Evolutionary conservation across 208 protist species (phyloP).

Genomic region (Trypanosoma conorhini): DNA sequence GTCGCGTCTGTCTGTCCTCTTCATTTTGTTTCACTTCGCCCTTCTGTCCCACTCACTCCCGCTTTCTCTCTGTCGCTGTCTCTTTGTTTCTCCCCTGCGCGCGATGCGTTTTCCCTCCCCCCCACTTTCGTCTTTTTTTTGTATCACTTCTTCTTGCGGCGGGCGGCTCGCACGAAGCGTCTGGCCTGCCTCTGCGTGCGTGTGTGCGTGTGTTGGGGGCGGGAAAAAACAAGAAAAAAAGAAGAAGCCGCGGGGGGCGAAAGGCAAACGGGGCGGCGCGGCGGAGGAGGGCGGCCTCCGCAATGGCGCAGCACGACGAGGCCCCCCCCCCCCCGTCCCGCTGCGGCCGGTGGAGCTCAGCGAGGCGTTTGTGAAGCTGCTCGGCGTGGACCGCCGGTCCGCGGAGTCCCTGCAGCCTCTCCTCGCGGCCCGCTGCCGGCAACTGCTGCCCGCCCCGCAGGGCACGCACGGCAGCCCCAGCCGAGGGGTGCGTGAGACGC

Average conservation of each 20-base stretch:
- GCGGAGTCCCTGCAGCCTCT: conserved; percentile 15
- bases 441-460: conserved; percentile 3
- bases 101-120: too few species aligned
- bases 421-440: conserved; percentile 16
- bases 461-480: not conserved
- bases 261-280: not conserved
- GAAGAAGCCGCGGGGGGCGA: not conserved
- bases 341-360: conserved; percentile 9
- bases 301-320: not conserved
- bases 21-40: too few species aligned
- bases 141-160: too few species aligned
- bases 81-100: too few species aligned
- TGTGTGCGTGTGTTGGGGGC: not conserved
- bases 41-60: too few species aligned
- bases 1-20: not conserved
- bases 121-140: too few species aligned
- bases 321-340: not conserved
- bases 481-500: not conserved
- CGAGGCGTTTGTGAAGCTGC: conserved; percentile 19
- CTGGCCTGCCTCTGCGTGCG: too few species aligned
- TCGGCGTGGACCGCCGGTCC: conserved; percentile 3
- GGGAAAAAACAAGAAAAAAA: too few species aligned
- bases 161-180: too few species aligned
- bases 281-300: not conserved
- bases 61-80: too few species aligned